Evolutionary conservation across 345 rosid species (phyloP).

Genomic region (Erodium maritimum): DNA sequence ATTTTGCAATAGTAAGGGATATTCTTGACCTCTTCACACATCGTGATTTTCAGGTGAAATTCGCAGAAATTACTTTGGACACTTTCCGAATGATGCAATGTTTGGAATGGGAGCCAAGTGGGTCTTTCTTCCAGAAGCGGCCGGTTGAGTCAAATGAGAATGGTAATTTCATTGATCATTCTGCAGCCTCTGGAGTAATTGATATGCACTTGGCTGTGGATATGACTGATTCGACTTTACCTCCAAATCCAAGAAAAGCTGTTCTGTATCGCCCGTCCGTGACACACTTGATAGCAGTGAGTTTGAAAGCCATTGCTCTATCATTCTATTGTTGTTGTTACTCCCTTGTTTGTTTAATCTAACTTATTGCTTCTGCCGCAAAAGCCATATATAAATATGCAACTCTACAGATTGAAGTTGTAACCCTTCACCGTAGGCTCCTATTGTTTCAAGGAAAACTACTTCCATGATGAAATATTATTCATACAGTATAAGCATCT

Average conservation of each 20-base stretch:
- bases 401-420: background rate
- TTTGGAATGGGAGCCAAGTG: constrained; percentile 94
- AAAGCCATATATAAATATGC: background rate
- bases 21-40: constrained; percentile 5
- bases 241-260: constrained; percentile 83
- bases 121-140: constrained; percentile 51
- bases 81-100: constrained; percentile 86
- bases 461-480: background rate
- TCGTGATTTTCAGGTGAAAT: constrained; percentile 58
- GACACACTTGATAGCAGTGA: constrained; percentile 80
- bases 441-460: background rate
- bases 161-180: constrained; percentile 59
- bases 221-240: constrained; percentile 62
- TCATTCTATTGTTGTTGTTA: constrained; percentile 9
- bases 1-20: background rate
- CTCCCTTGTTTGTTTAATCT: background rate
- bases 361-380: constrained; percentile 3
- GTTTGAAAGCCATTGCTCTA: constrained; percentile 20
- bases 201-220: constrained; percentile 66
- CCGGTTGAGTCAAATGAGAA: constrained; percentile 55
- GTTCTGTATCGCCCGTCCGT: constrained; percentile 79
- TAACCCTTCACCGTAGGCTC: background rate
- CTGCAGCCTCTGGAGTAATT: constrained; percentile 69
- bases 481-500: too few relatives aligned
- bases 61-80: constrained; percentile 89